Conservation (phyloP, 306 rosid genomes). For the Fragaria nilgerrensis region DNA sequence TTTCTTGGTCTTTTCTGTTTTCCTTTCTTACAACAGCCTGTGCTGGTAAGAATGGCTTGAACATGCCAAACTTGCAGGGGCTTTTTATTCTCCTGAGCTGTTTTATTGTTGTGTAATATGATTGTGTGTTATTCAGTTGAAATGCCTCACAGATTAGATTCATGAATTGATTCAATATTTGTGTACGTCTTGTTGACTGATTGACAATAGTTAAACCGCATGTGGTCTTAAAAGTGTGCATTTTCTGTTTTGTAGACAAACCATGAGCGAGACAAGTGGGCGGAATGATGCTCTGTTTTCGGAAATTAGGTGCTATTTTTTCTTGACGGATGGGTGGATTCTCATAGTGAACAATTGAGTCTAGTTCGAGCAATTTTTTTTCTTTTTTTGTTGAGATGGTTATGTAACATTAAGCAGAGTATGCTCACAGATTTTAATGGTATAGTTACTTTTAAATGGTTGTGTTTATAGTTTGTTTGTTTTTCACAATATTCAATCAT, state of each 20-base stretch:
- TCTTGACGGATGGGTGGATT: background rate
- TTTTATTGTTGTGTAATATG: background rate
- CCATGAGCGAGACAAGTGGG: conserved; percentile 1
- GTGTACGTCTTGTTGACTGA: background rate
- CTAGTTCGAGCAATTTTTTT: conserved; percentile 1
- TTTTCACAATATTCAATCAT: background rate
- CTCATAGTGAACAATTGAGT: conserved; percentile 8
- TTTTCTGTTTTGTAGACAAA: background rate
- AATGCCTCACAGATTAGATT: background rate
- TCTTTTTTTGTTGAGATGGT: background rate
- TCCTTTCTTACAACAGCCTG: background rate
- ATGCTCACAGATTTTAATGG: background rate
- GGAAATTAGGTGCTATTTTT: background rate
- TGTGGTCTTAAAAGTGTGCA: background rate
- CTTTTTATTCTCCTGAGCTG: background rate
- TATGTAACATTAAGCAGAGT: conserved; percentile 18
- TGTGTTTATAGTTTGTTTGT: background rate
- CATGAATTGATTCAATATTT: background rate
- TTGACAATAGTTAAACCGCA: background rate
- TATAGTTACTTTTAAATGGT: conserved; percentile 8
- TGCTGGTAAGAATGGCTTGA: background rate
- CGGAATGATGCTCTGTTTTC: background rate
- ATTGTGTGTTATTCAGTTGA: background rate
- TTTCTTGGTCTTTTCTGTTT: background rate
- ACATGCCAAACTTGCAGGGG: background rate